Evolutionary conservation across 2,329 filamentous ascomycete species (phyloP), one percentile per base, ranked within the genome.

Genomic region (Metarhizium rileyi): DNA sequence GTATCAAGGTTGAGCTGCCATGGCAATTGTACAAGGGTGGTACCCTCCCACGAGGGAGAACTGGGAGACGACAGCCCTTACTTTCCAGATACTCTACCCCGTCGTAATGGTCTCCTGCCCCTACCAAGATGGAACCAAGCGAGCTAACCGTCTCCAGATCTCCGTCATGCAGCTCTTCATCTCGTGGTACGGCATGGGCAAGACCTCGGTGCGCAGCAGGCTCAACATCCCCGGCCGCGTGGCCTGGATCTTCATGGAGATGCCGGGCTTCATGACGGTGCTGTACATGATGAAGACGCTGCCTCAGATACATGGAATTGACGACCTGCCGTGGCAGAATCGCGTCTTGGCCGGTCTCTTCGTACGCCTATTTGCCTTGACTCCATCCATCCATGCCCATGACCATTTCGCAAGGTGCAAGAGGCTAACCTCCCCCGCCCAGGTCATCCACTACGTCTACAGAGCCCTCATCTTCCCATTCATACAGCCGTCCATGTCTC

Each of bases 101-200:
- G 46, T 78, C 20, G 78, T 81, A 65, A n/a, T n/a, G n/a, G n/a
- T n/a, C n/a, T n/a, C n/a, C n/a, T n/a, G n/a, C n/a, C n/a, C n/a
- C n/a, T n/a, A n/a, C n/a, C n/a, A n/a, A n/a, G n/a, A n/a, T n/a
- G n/a, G n/a, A n/a, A n/a, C n/a, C n/a, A n/a, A n/a, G n/a, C n/a
- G 16, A 14, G 20, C 22, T 33, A n/a, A 23, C 50, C 3, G 35
- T 22, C 45, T 36, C 7, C 53, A 95, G 89, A 61, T 89, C 55
- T 83, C 83, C 0, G 77, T 81, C 1, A 47, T 80, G 22, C 90
- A 95, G 80, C 94, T 86, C 84, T 52, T 83, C 50, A 70, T 76
- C n/a, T 77, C 80, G 49, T 95, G 81, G 77, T 93, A 96, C 66
- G 87, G 87, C 46, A 89, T 91, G 73, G 93, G 93, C 65, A 97